phyloP scores from a whole-genome alignment of 2,329 filamentous ascomycete species.

The Phyllosticta paracitricarpa region DNA sequence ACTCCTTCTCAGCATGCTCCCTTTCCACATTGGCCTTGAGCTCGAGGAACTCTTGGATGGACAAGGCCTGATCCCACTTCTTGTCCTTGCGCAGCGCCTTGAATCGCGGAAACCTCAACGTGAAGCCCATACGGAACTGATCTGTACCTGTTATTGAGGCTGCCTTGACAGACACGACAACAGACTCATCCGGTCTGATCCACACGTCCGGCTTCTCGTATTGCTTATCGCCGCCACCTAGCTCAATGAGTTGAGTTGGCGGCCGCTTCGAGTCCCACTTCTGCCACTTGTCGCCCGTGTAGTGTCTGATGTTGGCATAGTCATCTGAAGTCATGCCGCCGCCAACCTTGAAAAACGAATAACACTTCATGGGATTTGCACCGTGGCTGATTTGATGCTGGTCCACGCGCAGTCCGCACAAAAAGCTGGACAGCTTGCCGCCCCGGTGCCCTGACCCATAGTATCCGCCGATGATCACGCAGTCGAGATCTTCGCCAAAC shows the following conservation, averaged over 20 bases:
- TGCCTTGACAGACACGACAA: conserved; percentile 84
- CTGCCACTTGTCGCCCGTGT: conserved; percentile 85
- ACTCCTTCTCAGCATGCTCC: conserved; percentile 61
- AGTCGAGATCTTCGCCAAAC: conserved; percentile 87
- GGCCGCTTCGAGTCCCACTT: conserved; percentile 72
- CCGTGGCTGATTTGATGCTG: conserved; percentile 51
- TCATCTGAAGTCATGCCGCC: conserved; percentile 81
- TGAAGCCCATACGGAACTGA: conserved; percentile 65
- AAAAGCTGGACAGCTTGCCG: conserved; percentile 70
- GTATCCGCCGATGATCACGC: conserved; percentile 82
- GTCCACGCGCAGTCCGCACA: conserved; percentile 78
- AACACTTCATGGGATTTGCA: conserved; percentile 61
- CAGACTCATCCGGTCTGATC: conserved; percentile 80
- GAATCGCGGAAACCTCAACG: conserved; percentile 85
- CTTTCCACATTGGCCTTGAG: conserved; percentile 59
- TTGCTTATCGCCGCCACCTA: conserved; percentile 68
- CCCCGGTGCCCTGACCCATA: conserved; percentile 82
- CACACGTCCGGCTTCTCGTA: conserved; percentile 79
- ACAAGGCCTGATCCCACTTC: conserved; percentile 69
- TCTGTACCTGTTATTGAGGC: conserved; percentile 66
- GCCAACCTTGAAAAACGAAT: conserved; percentile 97
- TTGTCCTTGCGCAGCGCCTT: conserved; percentile 74
- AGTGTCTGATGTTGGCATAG: conserved; percentile 71
- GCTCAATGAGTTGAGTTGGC: conserved; percentile 67
- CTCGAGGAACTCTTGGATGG: conserved; percentile 65